A percentile compares a stretch with the other conserved stretches of the same genome.
Evolutionary conservation across 2,329 filamentous ascomycete species (phyloP).

Genomic region (Colletotrichum liriopes): DNA sequence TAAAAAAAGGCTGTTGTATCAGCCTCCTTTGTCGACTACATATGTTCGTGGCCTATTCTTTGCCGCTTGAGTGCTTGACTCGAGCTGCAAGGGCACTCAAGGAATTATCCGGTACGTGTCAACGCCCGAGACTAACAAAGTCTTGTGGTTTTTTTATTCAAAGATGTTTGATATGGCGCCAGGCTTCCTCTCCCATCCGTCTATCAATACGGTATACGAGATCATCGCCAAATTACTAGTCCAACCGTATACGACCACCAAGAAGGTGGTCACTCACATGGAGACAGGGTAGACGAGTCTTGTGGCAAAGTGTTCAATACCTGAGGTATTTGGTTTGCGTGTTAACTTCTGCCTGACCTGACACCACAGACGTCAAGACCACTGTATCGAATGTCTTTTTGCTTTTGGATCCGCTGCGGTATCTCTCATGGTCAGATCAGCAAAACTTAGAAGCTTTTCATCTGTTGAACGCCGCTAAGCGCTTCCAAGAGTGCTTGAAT

Average conservation of each 20-base stretch:
- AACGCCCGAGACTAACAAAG: neutral
- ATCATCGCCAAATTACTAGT: too few relatives aligned
- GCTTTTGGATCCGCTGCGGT: neutral
- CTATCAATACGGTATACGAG: too few relatives aligned
- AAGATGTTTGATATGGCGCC: too few relatives aligned
- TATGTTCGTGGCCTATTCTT: too few relatives aligned
- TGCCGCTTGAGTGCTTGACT: neutral
- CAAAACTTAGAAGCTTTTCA: neutral
- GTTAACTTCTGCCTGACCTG: neutral
- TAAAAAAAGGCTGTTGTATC: neutral
- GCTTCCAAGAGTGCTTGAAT: neutral
- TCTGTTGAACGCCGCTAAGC: neutral
- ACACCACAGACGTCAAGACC: neutral
- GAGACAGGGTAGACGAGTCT: too few relatives aligned
- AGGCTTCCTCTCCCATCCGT: too few relatives aligned
- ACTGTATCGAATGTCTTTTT: neutral
- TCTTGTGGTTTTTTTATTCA: neutral
- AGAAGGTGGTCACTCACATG: too few relatives aligned
- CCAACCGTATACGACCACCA: too few relatives aligned
- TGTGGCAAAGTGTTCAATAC: neutral
- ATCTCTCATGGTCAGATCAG: neutral
- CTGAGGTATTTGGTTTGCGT: neutral
- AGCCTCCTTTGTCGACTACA: neutral
- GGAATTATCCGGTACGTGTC: neutral
- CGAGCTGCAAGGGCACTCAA: neutral